Evolutionary conservation across 768 basidiomycete species (phyloP).

Genomic region (Mycena galericulata): DNA sequence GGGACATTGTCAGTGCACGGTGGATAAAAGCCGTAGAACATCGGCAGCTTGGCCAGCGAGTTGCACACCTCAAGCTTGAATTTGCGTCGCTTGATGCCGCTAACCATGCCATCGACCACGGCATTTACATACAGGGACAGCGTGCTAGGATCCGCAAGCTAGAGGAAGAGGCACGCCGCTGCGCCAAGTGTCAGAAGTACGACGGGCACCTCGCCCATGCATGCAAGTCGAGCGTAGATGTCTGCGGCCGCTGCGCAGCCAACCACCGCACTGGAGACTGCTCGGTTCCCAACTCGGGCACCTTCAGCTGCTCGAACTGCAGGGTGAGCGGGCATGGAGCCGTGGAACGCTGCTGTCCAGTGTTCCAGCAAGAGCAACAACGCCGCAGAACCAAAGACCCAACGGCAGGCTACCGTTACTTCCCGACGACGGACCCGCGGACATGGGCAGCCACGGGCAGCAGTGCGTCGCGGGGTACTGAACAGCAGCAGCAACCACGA

Average conservation of each 20-base stretch:
- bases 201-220: neutral
- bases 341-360: neutral
- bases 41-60: neutral
- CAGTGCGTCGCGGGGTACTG: no score
- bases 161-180: neutral
- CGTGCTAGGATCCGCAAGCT: neutral
- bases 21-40: neutral
- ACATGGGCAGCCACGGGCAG: neutral
- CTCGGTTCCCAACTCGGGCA: neutral
- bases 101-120: slow-evolving; percentile 27
- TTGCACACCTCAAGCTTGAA: neutral
- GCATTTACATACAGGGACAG: slow-evolving; percentile 19
- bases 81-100: slow-evolving; percentile 22
- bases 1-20: neutral
- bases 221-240: neutral
- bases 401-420: slow-evolving; percentile 1
- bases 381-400: neutral
- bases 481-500: no score
- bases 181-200: slow-evolving; percentile 4
- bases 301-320: neutral
- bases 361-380: neutral
- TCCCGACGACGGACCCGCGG: neutral
- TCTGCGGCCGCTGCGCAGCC: neutral
- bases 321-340: neutral
- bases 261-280: slow-evolving; percentile 4